Percentiles rank a stretch among this genome's conserved stretches.
Conservation (phyloP, 306 rosid species). For the Pyrus bretschneideri region DNA sequence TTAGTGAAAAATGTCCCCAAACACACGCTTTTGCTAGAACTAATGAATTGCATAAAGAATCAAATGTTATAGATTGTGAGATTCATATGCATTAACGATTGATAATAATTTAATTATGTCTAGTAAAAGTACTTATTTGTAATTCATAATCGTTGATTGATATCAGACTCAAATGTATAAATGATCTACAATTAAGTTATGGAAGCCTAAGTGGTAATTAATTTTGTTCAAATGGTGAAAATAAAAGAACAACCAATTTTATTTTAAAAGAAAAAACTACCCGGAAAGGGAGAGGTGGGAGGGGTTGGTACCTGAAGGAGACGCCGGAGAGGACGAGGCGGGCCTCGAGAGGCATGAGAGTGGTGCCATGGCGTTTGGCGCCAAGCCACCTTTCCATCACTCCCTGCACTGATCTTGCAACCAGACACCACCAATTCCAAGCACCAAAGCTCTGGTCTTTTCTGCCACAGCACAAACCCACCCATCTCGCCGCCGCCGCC, state of each 20-base stretch:
- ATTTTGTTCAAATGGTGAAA: not conserved
- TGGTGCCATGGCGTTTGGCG: conserved; percentile 99
- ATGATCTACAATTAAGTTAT: too few relatives aligned
- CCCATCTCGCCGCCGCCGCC: conserved; percentile 73
- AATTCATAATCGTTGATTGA: too few relatives aligned
- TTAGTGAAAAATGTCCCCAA: not conserved
- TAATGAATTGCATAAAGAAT: not conserved
- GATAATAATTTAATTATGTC: too few relatives aligned
- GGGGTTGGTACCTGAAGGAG: conserved; percentile 53
- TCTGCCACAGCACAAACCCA: conserved; percentile 91
- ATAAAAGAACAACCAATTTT: not conserved
- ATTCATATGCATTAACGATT: fast-evolving
- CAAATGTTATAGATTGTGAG: not conserved
- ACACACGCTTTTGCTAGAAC: not conserved
- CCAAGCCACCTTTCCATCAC: conserved; percentile 93
- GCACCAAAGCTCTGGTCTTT: conserved; percentile 80
- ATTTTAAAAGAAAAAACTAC: not conserved
- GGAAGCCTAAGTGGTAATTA: too few relatives aligned
- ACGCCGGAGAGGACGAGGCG: conserved; percentile 86
- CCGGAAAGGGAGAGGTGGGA: not conserved
- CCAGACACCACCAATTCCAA: conserved; percentile 79
- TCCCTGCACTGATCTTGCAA: conserved; percentile 83
- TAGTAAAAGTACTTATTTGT: fast-evolving
- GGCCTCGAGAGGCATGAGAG: conserved; percentile 94
- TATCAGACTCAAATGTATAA: too few relatives aligned